Conservation (phyloP, 2,329 filamentous ascomycete genomes). For the Ceratocystis papillata region DNA sequence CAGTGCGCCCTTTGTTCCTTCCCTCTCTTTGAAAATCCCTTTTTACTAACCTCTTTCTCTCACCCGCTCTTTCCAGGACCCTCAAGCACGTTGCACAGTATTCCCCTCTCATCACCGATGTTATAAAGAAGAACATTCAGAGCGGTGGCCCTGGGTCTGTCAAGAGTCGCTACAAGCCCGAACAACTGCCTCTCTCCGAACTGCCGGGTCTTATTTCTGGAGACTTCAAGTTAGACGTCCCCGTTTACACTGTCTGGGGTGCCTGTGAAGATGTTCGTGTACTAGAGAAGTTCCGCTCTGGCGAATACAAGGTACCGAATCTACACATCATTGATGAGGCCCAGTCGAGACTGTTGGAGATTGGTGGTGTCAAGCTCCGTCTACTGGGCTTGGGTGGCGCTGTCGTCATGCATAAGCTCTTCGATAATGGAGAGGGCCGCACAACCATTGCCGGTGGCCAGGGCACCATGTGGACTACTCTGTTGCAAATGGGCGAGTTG, state of each 20-base stretch:
- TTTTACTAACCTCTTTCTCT: background rate
- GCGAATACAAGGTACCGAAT: constrained; percentile 95
- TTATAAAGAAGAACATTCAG: constrained; percentile 56
- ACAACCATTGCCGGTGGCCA: constrained; percentile 97
- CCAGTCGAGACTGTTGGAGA: constrained; percentile 84
- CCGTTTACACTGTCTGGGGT: constrained; percentile 98
- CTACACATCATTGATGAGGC: constrained; percentile 98
- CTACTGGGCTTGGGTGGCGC: constrained; percentile 87
- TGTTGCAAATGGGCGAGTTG: constrained; percentile 94
- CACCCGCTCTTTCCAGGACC: constrained; percentile 48
- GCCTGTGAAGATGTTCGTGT: constrained; percentile 97
- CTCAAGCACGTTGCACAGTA: constrained; percentile 98
- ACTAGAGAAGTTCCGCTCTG: constrained; percentile 90
- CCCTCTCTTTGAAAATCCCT: background rate
- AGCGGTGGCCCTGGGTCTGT: constrained; percentile 62
- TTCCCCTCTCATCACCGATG: constrained; percentile 80
- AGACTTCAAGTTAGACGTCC: constrained; percentile 82
- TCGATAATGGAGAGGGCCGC: constrained; percentile 94
- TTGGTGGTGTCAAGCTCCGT: constrained; percentile 91
- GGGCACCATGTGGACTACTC: constrained; percentile 98
- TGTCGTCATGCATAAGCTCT: constrained; percentile 99
- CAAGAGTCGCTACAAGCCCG: constrained; percentile 71
- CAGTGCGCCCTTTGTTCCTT: background rate
- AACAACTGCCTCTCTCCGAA: constrained; percentile 83
- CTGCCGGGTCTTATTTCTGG: constrained; percentile 79